phyloP scores from a whole-genome alignment of 129 eudicot species.

The Calendula officinalis region DNA sequence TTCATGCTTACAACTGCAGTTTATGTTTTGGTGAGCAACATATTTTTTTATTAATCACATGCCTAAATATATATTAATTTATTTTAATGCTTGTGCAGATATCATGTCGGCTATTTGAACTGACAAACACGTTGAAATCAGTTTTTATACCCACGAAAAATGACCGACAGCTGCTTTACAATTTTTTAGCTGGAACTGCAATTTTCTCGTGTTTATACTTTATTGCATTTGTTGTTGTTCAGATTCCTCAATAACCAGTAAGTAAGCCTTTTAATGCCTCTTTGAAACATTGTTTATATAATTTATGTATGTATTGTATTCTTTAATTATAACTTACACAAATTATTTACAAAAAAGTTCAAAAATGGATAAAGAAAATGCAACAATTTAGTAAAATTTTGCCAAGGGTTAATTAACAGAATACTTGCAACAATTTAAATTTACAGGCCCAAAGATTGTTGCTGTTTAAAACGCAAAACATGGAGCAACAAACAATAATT shows the following conservation, averaged over 20 bases:
- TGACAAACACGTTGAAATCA: slow-evolving; percentile 74
- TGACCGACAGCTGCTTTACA: slow-evolving; percentile 62
- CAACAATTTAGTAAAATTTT: not conserved
- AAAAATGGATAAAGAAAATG: too few relatives aligned
- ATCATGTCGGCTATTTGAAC: slow-evolving; percentile 77
- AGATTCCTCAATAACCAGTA: slow-evolving; percentile 59
- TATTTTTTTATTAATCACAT: not conserved
- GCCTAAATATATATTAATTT: slow-evolving; percentile 3
- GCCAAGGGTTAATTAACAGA: too few relatives aligned
- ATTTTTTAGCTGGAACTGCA: slow-evolving; percentile 75
- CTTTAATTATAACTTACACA: not conserved
- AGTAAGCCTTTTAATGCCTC: slow-evolving; percentile 22
- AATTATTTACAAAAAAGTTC: not conserved
- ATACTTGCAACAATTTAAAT: too few relatives aligned
- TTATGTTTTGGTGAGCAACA: slow-evolving; percentile 68
- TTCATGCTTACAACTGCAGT: slow-evolving; percentile 87
- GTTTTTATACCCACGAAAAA: slow-evolving; percentile 83
- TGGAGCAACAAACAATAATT: slow-evolving; percentile 26
- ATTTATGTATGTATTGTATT: not conserved
- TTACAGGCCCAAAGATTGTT: slow-evolving; percentile 29
- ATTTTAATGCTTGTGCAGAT: slow-evolving; percentile 44
- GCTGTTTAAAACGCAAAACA: slow-evolving; percentile 30
- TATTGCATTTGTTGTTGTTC: slow-evolving; percentile 72
- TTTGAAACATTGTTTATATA: not conserved
- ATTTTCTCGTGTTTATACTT: slow-evolving; percentile 63